Conservation (phyloP, 768 basidiomycete genomes). For the Mycena rebaudengoi region DNA sequence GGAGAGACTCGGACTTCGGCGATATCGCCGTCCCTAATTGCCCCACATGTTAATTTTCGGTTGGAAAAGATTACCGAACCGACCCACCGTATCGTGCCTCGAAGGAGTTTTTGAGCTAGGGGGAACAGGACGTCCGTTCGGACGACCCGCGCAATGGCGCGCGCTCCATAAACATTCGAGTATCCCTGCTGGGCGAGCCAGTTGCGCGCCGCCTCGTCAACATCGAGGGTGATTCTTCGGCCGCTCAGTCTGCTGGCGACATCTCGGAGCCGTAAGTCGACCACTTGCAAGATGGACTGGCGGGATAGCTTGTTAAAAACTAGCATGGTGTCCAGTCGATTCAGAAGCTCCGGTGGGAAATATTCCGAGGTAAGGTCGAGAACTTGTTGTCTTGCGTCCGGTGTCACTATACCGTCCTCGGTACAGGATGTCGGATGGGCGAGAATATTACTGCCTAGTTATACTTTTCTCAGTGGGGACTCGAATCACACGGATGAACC, state of each 20-base stretch:
- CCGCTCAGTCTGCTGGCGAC: conserved; percentile 71
- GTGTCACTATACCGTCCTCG: conserved; percentile 68
- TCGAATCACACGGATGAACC: conserved; percentile 4
- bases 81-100: conserved; percentile 75
- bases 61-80: background rate
- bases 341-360: conserved; percentile 92
- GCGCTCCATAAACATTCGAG: conserved; percentile 86
- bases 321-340: conserved; percentile 86
- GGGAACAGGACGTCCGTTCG: conserved; percentile 84
- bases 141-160: conserved; percentile 89
- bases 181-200: conserved; percentile 85
- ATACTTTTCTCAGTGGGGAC: background rate
- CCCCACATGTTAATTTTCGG: background rate
- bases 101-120: conserved; percentile 80
- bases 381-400: conserved; percentile 70
- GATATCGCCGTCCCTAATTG: conserved; percentile 68
- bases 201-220: conserved; percentile 64
- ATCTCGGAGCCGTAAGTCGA: conserved; percentile 78
- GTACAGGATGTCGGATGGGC: conserved; percentile 71
- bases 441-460: conserved; percentile 69
- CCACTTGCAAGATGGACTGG: conserved; percentile 78
- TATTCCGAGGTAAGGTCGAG: conserved; percentile 77
- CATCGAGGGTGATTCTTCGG: conserved; percentile 75
- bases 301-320: conserved; percentile 92
- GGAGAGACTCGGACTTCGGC: conserved; percentile 61